Base-by-base conservation (phyloP, 768 basidiomycete genomes). In the Cystoderma amianthinum region DNA sequence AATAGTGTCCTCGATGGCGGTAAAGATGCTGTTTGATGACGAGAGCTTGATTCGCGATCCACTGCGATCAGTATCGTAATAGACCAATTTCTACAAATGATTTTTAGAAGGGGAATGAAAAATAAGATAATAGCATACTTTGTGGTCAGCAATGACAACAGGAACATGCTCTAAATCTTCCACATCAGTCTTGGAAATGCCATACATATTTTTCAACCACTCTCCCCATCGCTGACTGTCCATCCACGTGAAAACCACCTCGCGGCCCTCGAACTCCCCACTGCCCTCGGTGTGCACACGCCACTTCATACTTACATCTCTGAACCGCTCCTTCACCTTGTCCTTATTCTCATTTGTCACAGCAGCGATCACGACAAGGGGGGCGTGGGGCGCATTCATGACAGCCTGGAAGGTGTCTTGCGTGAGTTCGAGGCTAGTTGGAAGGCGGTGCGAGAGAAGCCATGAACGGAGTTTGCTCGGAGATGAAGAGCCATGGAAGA, bases 191-290 rank as follows among this genome's bases (percentile, higher is more conserved):
- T 51, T 47, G 5, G 52, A 65, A 50, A 92, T 65, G 20, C 83
- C 82, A 63, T 97, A 98, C 80, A 91, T 91, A 50, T 80, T 82
- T 69, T 88, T 91, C 64, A 95, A 66, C 93, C 93, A 97, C 38
- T 75, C 80, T 18, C 61, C 71, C 93, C 95, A 97, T 59, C 71
- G 75, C 18, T 78, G 80, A 2, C 68, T 76, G 54, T 99, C 90
- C 78, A 96, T 92, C 83, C 85, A 92, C 6, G 83, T 73, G 61
- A 93, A 96, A 37, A 93, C 76, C 0, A 95, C 82, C 32, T 79
- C 73, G 24, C 72, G 61, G 32, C 62, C 67, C 23, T 68, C 65
- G 28, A 58, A 60, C 39, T 64, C 51, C 1, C 68, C 67, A 37
- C 51, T 67, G 3, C 69, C 69, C 2, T 54, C 57, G 0, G 69